Conservation (phyloP, 331 rosid species). For the Cydonia oblonga region DNA sequence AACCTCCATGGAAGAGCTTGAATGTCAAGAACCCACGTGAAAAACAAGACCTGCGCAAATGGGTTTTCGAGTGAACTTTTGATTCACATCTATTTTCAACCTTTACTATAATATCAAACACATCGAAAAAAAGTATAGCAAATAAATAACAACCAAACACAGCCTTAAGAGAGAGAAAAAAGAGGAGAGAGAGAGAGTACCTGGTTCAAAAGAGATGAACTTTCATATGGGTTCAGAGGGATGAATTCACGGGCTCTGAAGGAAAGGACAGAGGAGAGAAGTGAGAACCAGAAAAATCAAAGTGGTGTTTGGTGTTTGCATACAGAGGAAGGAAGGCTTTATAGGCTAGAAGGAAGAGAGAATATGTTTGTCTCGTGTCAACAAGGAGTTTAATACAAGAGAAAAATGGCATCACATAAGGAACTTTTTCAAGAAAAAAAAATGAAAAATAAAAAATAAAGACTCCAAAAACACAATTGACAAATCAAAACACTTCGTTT, state of each 20-base stretch:
- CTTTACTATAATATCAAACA: conserved; percentile 10
- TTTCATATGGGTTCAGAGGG: conserved; percentile 4
- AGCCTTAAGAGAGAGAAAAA: background rate
- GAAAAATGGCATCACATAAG: background rate
- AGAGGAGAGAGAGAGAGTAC: conserved; percentile 15
- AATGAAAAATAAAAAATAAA: background rate
- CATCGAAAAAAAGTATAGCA: conserved; percentile 12
- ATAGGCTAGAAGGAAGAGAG: background rate
- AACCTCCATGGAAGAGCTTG: conserved; percentile 29
- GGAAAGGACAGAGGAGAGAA: background rate
- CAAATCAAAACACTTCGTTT: background rate
- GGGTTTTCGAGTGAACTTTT: conserved; percentile 34
- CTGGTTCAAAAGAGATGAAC: conserved; percentile 23
- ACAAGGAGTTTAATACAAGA: conserved; percentile 7
- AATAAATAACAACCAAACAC: conserved; percentile 9
- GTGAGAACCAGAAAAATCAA: conserved; percentile 8
- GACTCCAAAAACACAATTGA: background rate
- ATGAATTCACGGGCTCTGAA: conserved; percentile 5
- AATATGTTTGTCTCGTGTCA: conserved; percentile 4
- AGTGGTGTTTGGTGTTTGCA: background rate
- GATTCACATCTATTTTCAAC: conserved; percentile 30
- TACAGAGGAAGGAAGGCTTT: background rate
- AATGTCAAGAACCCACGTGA: conserved; percentile 33
- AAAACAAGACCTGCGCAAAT: conserved; percentile 41
- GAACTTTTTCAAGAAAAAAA: background rate